Conservation (phyloP, 1,139 yeast genomes). For the Pneumocystis jirovecii region DNA sequence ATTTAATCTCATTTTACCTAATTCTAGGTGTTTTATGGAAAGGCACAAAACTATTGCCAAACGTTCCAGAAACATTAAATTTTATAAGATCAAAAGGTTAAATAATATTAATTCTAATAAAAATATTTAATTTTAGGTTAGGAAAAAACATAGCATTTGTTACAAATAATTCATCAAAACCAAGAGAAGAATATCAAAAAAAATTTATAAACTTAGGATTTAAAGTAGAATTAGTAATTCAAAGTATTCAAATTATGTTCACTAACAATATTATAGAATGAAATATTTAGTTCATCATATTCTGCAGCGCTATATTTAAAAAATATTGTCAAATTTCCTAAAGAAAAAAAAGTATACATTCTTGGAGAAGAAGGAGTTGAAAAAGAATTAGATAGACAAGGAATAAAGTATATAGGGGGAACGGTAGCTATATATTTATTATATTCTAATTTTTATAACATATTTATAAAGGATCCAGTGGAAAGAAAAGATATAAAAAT, state of each 20-base stretch:
- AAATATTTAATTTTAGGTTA: neutral
- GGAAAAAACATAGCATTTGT: conserved; percentile 70
- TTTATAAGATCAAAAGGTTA: conserved; percentile 30
- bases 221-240: conserved; percentile 13
- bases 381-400: conserved; percentile 52
- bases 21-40: conserved; percentile 56
- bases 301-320: conserved; percentile 79
- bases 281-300: conserved; percentile 80
- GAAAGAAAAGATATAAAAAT: conserved; percentile 17
- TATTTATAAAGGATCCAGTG: conserved; percentile 15
- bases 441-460: neutral
- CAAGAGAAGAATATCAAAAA: conserved; percentile 56
- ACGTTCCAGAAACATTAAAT: conserved; percentile 50
- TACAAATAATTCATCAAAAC: conserved; percentile 87
- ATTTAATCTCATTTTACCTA: conserved; percentile 19
- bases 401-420: conserved; percentile 64
- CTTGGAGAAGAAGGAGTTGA: conserved; percentile 73
- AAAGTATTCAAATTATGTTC: neutral
- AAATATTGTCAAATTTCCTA: conserved; percentile 57
- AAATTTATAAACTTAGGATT: conserved; percentile 71
- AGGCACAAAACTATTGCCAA: conserved; percentile 59
- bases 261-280: conserved; percentile 29
- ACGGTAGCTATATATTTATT: conserved; percentile 19
- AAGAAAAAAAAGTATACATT: conserved; percentile 67
- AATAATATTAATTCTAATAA: neutral